Conservation (phyloP, 148 eudicot species). For the Cornus kousa region DNA sequence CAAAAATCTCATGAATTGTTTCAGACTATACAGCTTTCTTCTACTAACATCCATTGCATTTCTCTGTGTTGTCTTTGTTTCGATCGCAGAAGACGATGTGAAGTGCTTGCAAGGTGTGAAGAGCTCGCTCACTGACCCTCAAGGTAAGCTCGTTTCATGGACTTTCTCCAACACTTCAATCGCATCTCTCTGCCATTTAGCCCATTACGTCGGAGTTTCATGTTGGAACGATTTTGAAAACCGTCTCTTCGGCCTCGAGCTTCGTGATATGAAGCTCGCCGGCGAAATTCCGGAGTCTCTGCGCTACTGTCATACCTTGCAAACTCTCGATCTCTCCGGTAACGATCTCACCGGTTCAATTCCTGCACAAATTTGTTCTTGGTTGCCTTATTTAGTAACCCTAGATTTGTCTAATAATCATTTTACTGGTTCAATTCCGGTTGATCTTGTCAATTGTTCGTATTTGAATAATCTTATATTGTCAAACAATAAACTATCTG, state of each 20-base stretch:
- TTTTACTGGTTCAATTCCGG: conserved; percentile 56
- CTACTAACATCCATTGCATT: background rate
- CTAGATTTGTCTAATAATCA: conserved; percentile 64
- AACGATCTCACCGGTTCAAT: conserved; percentile 56
- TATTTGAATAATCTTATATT: conserved; percentile 54
- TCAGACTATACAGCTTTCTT: background rate
- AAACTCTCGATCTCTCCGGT: conserved; percentile 53
- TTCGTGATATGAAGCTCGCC: conserved; percentile 36
- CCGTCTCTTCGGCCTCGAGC: conserved; percentile 54
- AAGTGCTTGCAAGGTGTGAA: conserved; percentile 62
- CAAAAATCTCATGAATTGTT: background rate
- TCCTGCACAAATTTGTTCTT: conserved; percentile 57
- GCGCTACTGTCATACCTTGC: conserved; percentile 50
- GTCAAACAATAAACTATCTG: conserved; percentile 49
- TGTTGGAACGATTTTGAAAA: conserved; percentile 89
- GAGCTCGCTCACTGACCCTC: conserved; percentile 42
- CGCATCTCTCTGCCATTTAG: conserved; percentile 48
- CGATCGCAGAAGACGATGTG: conserved; percentile 54
- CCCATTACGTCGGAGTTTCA: conserved; percentile 33
- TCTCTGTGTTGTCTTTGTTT: background rate
- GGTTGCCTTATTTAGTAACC: conserved; percentile 70
- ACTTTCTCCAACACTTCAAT: conserved; percentile 43
- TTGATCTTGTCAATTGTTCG: conserved; percentile 51
- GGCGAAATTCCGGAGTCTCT: conserved; percentile 49
- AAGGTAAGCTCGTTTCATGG: conserved; percentile 41